Base-by-base conservation (phyloP, 805 yeast genomes). In the Yarrowia hollandica region DNA sequence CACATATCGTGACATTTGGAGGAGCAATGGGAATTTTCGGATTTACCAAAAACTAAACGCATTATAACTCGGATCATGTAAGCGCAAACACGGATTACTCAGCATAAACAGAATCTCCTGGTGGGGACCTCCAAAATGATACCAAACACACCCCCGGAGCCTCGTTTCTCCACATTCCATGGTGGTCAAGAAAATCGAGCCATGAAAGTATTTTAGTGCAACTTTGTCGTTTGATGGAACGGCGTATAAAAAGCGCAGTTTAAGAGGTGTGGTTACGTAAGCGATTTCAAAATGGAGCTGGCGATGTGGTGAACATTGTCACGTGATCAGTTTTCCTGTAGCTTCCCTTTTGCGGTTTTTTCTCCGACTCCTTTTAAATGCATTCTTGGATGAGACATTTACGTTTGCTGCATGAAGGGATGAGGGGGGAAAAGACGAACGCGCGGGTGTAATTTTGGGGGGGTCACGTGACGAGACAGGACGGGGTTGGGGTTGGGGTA, bases 101-200 rank as follows among this genome's bases (percentile, higher is more conserved):
- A 26, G 8, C 11, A 3, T 4, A 26, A 10, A 10, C 30, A 2
- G 9, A 37, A 6, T 22, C 30, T 5, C 30, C 30, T 5, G 18
- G 14, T 11, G 9, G 21, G 4, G 19, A 6, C 15, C 44, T 1
- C 8, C 44, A 38, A 10, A 22, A 10, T 15, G 26, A 38, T 21
- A 21, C 19, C 46, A 30, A 7, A 41, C n/a, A 25, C 18, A 26
- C 12, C 10, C 4, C 11, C 14, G 22, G 48, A 16, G 33, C 48
- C 48, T 18, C 26, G 33, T 33, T 41, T 41, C 48, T 33, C 48
- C 48, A 41, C 48, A 41, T 41, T 41, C 48, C 48, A 1, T 16
- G 14, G 48, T 16, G 30, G n/a, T n/a, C 23, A 26, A 25, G 33
- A 7, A 6, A 10, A 5, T 16, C 12, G 48, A 41, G 48, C 33